Evolutionary conservation across 2,329 filamentous ascomycete species (phyloP), one percentile per base, ranked within the genome.

Genomic region (Nemania diffusa): DNA sequence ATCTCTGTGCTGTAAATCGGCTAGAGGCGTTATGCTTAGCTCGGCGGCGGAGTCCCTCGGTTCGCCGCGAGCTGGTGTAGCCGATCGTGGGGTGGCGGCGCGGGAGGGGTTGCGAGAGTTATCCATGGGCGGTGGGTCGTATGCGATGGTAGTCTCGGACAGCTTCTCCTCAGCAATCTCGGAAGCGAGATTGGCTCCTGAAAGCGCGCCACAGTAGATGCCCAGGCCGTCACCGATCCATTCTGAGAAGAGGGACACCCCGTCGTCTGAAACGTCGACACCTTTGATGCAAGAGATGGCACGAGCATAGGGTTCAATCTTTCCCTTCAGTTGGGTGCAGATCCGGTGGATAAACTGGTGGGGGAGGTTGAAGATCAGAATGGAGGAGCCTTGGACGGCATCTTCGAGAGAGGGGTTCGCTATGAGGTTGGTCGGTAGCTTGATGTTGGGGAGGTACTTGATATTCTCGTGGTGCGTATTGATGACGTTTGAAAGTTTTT

Each of bases 261-360:
- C 93, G 57, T 92, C 90, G 75, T 95, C 92, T 3, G 92, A 91
- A 37, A 99, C 96, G 73, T 97, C 92, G 69, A 99, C 94, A 73
- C 96, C 96, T 85, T 99, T 99, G 83, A 98, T 97, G 81, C 96
- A 99, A 78, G 93, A 97, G 77, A 99, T 94, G 66, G 94, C 96
- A 70, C 97, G 90, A 27, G 96, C 95, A 76, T 90, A 98, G 6
- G 96, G 96, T 32, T 97, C 82, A 71, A 97, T 97, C 75, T 97
- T 90, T 68, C 95, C 96, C 76, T 91, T 87, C 69, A 99, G 85
- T 78, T 94, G 90, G 71, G 91, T 87, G 83, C 94, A 97, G 68
- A 94, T 92, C 70, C 91, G 91, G 77, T 88, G 88, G 77, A 99
- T 97, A 80, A 99, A 99, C 81, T 97, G 93, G 82, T 99, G 96